Base-by-base conservation (phyloP, 2,329 filamentous ascomycete species). In the Paecilomyces formosus region DNA sequence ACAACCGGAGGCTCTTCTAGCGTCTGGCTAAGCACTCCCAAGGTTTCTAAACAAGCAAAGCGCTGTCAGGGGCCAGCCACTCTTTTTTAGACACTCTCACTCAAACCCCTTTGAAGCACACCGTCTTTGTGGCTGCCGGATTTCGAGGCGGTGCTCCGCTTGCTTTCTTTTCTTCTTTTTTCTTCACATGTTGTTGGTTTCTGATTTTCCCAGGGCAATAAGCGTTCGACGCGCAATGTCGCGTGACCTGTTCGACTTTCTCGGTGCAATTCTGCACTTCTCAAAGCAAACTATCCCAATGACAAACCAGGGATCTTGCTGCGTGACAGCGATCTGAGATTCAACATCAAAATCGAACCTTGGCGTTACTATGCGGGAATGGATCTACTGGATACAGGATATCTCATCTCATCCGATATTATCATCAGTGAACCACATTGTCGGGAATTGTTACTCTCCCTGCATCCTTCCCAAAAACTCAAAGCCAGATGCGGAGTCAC, bases 81-180 rank as follows among this genome's bases (percentile, higher is more conserved):
- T 45, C 9, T n/a, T 45, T 8, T 26, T 18, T 45, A n/a, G 18
- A 9, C 39, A 45, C 39, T 21, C n/a, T 9, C 30, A 31, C 24
- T 12, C 30, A 45, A 45, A 7, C 39, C 39, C 39, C 39, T 45
- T 45, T 45, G 15, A 8, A 45, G 39, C 13, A 45, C 39, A 45
- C 39, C 39, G 18, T 45, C 39, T 9, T 45, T 45, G 39, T 45
- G 39, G 39, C 39, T 45, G 15, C 7, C 3, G 15, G 8, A 18
- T 4, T n/a, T 52, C 11, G n/a, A 24, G n/a, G 11, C 21, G 1
- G 50, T 28, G 4, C 7, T 52, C 11, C 22, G 8, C 12, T 52
- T 22, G 59, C 57, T 61, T 64, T 65, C 64, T 64, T 59, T 59
- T 58, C 60, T 63, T 66, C 62, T 39, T 60, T 61, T 61, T 64